Percentiles rank a stretch among this genome's conserved stretches.
Conservation (phyloP, 2,329 filamentous ascomycete species). For the Hymenoscyphus albidus region DNA sequence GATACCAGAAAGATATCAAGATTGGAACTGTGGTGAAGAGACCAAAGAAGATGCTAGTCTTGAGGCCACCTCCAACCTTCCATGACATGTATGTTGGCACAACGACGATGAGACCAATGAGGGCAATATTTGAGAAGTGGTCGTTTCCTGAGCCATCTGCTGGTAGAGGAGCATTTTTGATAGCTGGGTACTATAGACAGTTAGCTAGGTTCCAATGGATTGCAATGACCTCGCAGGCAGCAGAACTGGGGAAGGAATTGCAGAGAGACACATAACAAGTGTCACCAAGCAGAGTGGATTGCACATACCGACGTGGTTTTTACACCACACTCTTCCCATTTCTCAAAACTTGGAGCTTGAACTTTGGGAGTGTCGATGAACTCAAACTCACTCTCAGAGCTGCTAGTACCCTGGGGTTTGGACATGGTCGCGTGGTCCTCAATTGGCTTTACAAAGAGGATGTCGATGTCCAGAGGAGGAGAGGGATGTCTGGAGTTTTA, state of each 20-base stretch:
- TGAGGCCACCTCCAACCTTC: conserved; percentile 78
- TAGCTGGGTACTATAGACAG: conserved; percentile 66
- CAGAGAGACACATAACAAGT: conserved; percentile 7
- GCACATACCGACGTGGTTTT: conserved; percentile 50
- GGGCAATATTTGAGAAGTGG: conserved; percentile 78
- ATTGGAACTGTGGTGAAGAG: conserved; percentile 76
- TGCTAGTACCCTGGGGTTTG: conserved; percentile 45
- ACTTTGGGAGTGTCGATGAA: conserved; percentile 58
- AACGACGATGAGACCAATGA: conserved; percentile 64
- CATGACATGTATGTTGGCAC: conserved; percentile 79
- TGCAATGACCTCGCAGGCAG: neutral
- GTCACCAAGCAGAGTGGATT: conserved; percentile 2
- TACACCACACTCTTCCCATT: conserved; percentile 52
- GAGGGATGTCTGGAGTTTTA: neutral
- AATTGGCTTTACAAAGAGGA: conserved; percentile 16
- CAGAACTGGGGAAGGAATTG: neutral
- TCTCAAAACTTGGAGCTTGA: conserved; percentile 46
- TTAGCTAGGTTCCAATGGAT: conserved; percentile 32
- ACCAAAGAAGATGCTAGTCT: conserved; percentile 84
- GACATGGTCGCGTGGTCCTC: conserved; percentile 38
- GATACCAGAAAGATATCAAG: conserved; percentile 75
- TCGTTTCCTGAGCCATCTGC: conserved; percentile 83
- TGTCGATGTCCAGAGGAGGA: neutral
- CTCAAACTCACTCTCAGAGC: conserved; percentile 56
- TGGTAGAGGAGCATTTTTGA: conserved; percentile 91